Conservation (phyloP, 2,329 filamentous ascomycete species). For the Xylaria multiplex region DNA sequence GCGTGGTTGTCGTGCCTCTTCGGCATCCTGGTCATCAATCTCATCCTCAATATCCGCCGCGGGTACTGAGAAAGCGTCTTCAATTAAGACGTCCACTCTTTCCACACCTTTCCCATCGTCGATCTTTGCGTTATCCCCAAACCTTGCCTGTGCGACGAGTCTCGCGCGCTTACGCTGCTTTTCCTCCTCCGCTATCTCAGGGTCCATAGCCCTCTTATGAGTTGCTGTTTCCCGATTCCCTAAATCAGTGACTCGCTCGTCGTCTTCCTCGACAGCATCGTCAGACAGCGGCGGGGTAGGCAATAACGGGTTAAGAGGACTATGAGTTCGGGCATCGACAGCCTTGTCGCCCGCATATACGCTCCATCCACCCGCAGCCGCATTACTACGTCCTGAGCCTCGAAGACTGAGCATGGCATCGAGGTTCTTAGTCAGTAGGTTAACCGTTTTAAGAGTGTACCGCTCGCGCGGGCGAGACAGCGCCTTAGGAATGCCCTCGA, state of each 20-base stretch:
- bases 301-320: slow-evolving; percentile 64
- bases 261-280: slow-evolving; percentile 43
- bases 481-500: slow-evolving; percentile 84
- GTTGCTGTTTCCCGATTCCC: slow-evolving; percentile 38
- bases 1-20: slow-evolving; percentile 23
- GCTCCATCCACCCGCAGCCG: slow-evolving; percentile 80
- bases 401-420: slow-evolving; percentile 74
- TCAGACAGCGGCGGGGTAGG: slow-evolving; percentile 60
- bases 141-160: slow-evolving; percentile 72
- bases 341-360: slow-evolving; percentile 70
- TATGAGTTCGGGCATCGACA: slow-evolving; percentile 53
- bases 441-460: slow-evolving; percentile 74
- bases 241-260: slow-evolving; percentile 34
- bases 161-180: slow-evolving; percentile 66
- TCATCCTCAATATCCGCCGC: slow-evolving; percentile 32
- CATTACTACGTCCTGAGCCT: slow-evolving; percentile 75
- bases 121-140: slow-evolving; percentile 68
- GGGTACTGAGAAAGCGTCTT: slow-evolving; percentile 63
- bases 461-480: slow-evolving; percentile 78
- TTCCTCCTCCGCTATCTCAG: slow-evolving; percentile 47
- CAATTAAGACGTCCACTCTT: slow-evolving; percentile 67
- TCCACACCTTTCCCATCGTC: slow-evolving; percentile 71
- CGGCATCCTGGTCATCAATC: slow-evolving; percentile 23
- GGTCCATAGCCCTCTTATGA: slow-evolving; percentile 36
- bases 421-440: slow-evolving; percentile 76